Percentiles rank a stretch among this genome's conserved stretches.
These are phyloP conservation scores for Arachnomyces sp. DNA, from an alignment of 2,329 filamentous ascomycete species.

Conservation along the genomic window DNA sequence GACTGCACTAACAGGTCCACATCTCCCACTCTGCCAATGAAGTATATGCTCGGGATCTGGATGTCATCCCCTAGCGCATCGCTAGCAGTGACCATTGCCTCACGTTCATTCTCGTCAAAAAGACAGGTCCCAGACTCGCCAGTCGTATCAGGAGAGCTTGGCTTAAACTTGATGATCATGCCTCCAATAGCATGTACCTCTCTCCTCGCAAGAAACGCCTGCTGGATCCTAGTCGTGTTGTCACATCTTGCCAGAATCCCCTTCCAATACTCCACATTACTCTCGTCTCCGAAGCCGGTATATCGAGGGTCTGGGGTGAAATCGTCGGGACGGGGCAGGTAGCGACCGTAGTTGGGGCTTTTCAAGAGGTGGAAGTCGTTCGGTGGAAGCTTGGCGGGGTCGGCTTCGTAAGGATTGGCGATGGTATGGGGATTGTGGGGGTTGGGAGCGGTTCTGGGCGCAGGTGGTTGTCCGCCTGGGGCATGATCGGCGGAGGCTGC, in stretches of 20 bases:
- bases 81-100: conserved; percentile 27
- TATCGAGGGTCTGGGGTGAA: conserved; percentile 27
- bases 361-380: conserved; percentile 25
- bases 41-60: conserved; percentile 28
- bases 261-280: conserved; percentile 28
- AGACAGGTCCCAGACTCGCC: conserved; percentile 24
- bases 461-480: conserved; percentile 4
- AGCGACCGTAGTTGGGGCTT: conserved; percentile 28
- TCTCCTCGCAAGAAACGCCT: conserved; percentile 21
- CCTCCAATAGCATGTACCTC: conserved; percentile 29
- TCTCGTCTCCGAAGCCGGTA: conserved; percentile 25
- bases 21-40: conserved; percentile 29
- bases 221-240: conserved; percentile 24
- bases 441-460: neutral
- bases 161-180: conserved; percentile 30
- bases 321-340: conserved; percentile 24
- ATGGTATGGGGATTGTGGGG: neutral
- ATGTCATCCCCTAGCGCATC: conserved; percentile 23
- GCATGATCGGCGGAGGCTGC: conserved; percentile 5
- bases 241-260: conserved; percentile 20
- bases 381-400: conserved; percentile 21
- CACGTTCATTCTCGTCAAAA: conserved; percentile 31
- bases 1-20: conserved; percentile 34
- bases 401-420: conserved; percentile 28
- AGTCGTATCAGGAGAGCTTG: conserved; percentile 17